A percentile compares a stretch with the other conserved stretches of the same genome.
These are phyloP conservation scores for Hypoxylon sp. DNA, from an alignment of 2,329 filamentous ascomycete genomes.

Conservation along the genomic window DNA sequence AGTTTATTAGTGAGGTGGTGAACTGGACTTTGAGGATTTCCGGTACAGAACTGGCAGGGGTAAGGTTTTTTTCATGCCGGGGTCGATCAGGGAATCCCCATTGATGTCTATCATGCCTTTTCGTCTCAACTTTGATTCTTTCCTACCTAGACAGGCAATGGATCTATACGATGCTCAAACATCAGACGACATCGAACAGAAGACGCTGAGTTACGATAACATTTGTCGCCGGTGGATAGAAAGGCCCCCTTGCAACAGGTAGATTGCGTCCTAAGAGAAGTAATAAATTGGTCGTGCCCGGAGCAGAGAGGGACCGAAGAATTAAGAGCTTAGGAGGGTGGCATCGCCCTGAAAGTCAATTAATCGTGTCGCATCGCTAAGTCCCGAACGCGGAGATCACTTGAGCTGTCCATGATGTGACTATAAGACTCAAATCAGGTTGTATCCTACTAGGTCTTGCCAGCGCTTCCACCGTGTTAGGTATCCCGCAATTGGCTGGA, in stretches of 20 bases:
- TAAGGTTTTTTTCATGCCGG: slow-evolving; percentile 36
- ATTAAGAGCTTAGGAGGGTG: slow-evolving; percentile 33
- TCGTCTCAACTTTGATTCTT: slow-evolving; percentile 31
- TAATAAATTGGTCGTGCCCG: slow-evolving; percentile 21
- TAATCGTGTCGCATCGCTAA: slow-evolving; percentile 44
- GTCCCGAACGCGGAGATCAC: slow-evolving; percentile 46
- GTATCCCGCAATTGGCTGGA: slow-evolving; percentile 37
- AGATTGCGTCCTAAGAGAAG: slow-evolving; percentile 12
- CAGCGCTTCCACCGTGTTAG: slow-evolving; percentile 33
- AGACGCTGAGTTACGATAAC: slow-evolving; percentile 21
- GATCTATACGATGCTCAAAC: slow-evolving; percentile 24
- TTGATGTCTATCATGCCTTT: slow-evolving; percentile 27
- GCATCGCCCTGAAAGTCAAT: slow-evolving; percentile 44
- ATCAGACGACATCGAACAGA: slow-evolving; percentile 18
- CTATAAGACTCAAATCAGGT: slow-evolving; percentile 27
- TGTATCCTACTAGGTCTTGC: slow-evolving; percentile 21
- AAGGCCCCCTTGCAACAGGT: slow-evolving; percentile 28
- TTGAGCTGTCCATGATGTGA: slow-evolving; percentile 44
- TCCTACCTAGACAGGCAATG: slow-evolving; percentile 16
- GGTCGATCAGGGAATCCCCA: slow-evolving; percentile 33
- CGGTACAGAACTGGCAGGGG: slow-evolving; percentile 38
- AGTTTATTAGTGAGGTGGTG: slow-evolving; percentile 31
- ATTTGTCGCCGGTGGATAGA: slow-evolving; percentile 18
- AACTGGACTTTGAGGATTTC: slow-evolving; percentile 38
- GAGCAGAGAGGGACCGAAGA: slow-evolving; percentile 32